A percentile compares a stretch with the other conserved stretches of the same genome.
Conservation (phyloP, 1,139 yeast genomes). For the Eremothecium cymbalariae region DNA sequence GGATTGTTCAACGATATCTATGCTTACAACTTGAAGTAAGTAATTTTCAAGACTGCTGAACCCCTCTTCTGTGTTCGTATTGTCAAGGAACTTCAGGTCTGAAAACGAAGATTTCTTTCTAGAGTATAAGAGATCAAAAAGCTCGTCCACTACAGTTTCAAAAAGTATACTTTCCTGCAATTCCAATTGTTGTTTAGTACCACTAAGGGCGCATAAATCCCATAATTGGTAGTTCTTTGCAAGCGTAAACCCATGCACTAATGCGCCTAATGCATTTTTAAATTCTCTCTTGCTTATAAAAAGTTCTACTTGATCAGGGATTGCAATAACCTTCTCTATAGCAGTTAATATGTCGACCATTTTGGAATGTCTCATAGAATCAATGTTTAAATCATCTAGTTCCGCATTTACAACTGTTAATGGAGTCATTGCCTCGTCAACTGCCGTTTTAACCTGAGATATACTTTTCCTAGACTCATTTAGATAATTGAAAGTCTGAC, state of each 20-base stretch:
- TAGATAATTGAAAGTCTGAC: constrained; percentile 40
- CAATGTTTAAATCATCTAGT: constrained; percentile 56
- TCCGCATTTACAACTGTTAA: constrained; percentile 49
- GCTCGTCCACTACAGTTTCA: constrained; percentile 68
- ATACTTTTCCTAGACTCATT: constrained; percentile 28
- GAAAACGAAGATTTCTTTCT: constrained; percentile 32
- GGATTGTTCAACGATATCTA: constrained; percentile 48
- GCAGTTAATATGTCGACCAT: constrained; percentile 64
- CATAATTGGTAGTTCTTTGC: constrained; percentile 57
- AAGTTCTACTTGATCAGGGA: constrained; percentile 59
- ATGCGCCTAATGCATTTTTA: constrained; percentile 56
- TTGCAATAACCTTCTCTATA: constrained; percentile 52
- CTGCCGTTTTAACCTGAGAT: constrained; percentile 22
- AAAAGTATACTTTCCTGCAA: constrained; percentile 59
- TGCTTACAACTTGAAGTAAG: constrained; percentile 48
- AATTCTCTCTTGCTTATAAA: constrained; percentile 61
- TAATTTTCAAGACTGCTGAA: constrained; percentile 49
- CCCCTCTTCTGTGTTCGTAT: constrained; percentile 21
- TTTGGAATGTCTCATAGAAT: constrained; percentile 55
- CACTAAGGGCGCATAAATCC: constrained; percentile 52
- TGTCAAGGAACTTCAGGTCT: constrained; percentile 10
- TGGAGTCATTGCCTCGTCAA: constrained; percentile 42
- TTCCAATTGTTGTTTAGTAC: constrained; percentile 50
- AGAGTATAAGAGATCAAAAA: constrained; percentile 63
- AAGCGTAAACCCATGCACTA: constrained; percentile 46